Conservation (phyloP, 2,329 filamentous ascomycete species). For the Daldinia sp. region DNA sequence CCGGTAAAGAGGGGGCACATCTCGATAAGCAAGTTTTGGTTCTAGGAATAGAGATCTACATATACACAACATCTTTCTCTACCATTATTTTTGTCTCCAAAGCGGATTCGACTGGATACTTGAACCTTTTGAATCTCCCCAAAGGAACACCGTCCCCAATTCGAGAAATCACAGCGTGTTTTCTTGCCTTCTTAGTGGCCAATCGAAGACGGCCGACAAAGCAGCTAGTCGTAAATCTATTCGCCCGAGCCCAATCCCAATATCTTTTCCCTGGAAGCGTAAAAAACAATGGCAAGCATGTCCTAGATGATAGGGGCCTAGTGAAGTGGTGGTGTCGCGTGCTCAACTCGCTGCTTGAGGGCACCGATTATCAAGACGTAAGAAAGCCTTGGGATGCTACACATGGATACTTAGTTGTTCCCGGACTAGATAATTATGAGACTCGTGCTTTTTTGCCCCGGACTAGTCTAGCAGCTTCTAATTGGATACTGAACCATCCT, state of each 20-base stretch:
- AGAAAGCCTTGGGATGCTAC: slow-evolving; percentile 55
- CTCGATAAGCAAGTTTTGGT: slow-evolving; percentile 67
- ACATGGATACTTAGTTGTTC: slow-evolving; percentile 86
- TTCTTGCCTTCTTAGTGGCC: slow-evolving; percentile 77
- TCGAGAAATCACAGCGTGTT: slow-evolving; percentile 75
- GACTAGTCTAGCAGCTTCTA: slow-evolving; percentile 56
- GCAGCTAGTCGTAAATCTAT: slow-evolving; percentile 83
- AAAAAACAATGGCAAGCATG: slow-evolving; percentile 85
- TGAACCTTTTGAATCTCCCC: slow-evolving; percentile 71
- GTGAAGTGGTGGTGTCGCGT: slow-evolving; percentile 97
- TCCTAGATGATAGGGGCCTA: slow-evolving; percentile 87
- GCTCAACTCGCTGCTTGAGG: slow-evolving; percentile 75
- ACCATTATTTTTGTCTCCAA: slow-evolving; percentile 96
- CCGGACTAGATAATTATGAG: slow-evolving; percentile 84
- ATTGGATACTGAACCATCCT: slow-evolving; percentile 76
- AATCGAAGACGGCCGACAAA: slow-evolving; percentile 69
- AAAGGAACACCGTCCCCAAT: slow-evolving; percentile 75
- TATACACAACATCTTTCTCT: slow-evolving; percentile 82
- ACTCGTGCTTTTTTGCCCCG: slow-evolving; percentile 80
- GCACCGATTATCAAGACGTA: slow-evolving; percentile 47
- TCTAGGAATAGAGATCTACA: slow-evolving; percentile 84
- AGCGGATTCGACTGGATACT: slow-evolving; percentile 92
- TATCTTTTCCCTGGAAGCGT: slow-evolving; percentile 95
- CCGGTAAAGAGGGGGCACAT: slow-evolving; percentile 18
- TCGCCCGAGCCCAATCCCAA: slow-evolving; percentile 89